Evolutionary conservation across 495 filamentous ascomycete genomes (phyloP), one percentile per base, ranked within the genome.

Genomic region (Penicillium odoratum): DNA sequence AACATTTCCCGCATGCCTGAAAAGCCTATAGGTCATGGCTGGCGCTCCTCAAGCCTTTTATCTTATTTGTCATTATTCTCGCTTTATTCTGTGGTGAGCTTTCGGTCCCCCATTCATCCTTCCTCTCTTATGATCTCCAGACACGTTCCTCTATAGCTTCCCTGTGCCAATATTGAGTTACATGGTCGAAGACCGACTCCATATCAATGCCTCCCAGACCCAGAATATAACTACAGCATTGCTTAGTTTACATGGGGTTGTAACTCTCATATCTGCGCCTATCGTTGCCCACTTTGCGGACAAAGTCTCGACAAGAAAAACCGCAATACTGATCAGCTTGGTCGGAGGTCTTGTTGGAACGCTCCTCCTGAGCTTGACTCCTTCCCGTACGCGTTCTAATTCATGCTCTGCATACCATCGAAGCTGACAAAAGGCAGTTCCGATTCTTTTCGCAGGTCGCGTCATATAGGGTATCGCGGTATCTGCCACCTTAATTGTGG

Each of bases 401-500:
- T 21, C 21, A 21, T 21, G 21, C 21, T 29, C 25, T 29, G 25
- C 9, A 29, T 38, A 21, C 21, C 10, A 29, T 38, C n/a, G 48
- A 16, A 4, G 38, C 59, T 54, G 3, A 21, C 21, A 21, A 21
- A 21, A 21, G 21, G 11, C 53, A 4, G 33, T 65, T 8, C 34
- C 33, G 9, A 43, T 61, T 0, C 48, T 67, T 7, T 62, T 65
- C 26, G 7, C 53, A 4, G 67, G 67, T 3, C 64, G 67, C 2
- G 42, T 61, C 7, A 30, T 69, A 5, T 64, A 69, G 53, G 58
- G 56, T 6, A 53, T 65, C 33, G 55, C 61, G 7, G 62, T 59
- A 2, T 61, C 57, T 5, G 66, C 58, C 5, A 51, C 60, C 9
- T 70, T 65, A 65, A 68, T 70, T 31, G 58, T 70, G 18, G 64